Conservation (phyloP, 139 green algal species). For the Closterium sp. region DNA sequence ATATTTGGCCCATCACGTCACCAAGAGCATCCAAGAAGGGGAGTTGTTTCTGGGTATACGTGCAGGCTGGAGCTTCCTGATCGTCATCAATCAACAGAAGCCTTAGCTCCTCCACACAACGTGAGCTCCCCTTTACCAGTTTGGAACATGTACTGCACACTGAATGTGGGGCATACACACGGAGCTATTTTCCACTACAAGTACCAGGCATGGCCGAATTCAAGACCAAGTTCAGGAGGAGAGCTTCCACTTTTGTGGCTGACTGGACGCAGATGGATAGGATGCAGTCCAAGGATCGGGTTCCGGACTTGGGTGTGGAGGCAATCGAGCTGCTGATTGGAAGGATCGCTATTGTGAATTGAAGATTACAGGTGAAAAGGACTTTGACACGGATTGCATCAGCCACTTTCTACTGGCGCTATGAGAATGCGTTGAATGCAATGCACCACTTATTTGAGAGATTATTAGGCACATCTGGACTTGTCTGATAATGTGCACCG, state of each 20-base stretch:
- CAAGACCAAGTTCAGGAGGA: background rate
- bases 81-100: background rate
- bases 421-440: too few species aligned
- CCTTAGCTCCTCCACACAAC: background rate
- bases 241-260: background rate
- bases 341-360: background rate
- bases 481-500: too few species aligned
- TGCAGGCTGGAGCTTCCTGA: background rate
- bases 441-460: too few species aligned
- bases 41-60: background rate
- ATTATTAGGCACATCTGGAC: too few species aligned
- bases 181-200: constrained; percentile 10
- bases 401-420: too few species aligned
- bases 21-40: background rate
- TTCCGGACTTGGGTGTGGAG: background rate
- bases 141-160: background rate
- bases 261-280: background rate
- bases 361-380: background rate
- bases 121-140: background rate
- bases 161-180: background rate
- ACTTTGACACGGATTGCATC: background rate
- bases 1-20: background rate
- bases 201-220: background rate
- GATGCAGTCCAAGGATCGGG: background rate
- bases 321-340: background rate